Conservation (phyloP, 169 alveolate species). For the Cryptosporidium viatorum region DNA sequence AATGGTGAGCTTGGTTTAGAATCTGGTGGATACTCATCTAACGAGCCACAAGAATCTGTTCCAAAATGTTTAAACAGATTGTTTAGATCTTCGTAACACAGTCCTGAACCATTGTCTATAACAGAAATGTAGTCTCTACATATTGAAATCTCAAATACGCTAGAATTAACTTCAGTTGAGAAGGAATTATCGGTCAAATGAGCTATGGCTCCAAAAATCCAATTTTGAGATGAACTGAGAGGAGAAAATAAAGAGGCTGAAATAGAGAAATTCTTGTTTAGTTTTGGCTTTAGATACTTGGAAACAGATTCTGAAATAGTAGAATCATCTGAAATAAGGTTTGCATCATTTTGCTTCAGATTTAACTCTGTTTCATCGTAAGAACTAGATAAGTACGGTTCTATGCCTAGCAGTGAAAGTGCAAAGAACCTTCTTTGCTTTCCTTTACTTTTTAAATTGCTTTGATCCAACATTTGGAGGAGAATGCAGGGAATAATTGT, state of each 20-base stretch:
- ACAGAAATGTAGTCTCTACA: conserved; percentile 71
- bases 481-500: conserved; percentile 27
- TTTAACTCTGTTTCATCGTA: not conserved
- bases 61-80: conserved; percentile 85
- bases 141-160: not conserved
- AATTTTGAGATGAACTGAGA: conserved; percentile 78
- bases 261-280: conserved; percentile 3
- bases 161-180: conserved; percentile 71
- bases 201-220: conserved; percentile 89
- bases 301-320: not conserved
- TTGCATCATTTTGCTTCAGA: not conserved
- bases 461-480: conserved; percentile 5
- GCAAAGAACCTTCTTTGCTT: not conserved
- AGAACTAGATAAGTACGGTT: conserved; percentile 15
- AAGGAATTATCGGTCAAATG: conserved; percentile 85
- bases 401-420: conserved; percentile 46
- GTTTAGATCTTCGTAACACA: conserved; percentile 83
- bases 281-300: conserved; percentile 28
- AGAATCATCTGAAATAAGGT: not conserved
- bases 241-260: conserved; percentile 36
- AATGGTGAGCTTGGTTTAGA: not conserved
- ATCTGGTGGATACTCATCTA: not conserved
- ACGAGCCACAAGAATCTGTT: not conserved
- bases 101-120: conserved; percentile 88
- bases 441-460: no score